Base-by-base conservation (phyloP, 177 flowering plant genomes). In the Vitis hybrid region DNA sequence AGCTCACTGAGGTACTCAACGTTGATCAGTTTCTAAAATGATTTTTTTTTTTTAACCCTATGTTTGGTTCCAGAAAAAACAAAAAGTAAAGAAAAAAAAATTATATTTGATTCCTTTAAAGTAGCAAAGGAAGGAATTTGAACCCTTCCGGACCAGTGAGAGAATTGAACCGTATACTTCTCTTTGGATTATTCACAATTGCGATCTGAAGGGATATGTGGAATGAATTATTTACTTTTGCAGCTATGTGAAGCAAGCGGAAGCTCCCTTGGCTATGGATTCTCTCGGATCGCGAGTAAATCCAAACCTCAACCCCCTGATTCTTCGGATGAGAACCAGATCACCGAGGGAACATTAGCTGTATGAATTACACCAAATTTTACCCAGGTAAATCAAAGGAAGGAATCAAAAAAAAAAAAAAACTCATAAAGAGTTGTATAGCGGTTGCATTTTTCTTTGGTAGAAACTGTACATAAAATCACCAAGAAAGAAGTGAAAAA, bases 211-310 rank as follows among this genome's bases (percentile, higher is more conserved):
- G 46, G 9, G 46, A 41, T 41, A 41, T 8, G 6, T 41, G 9
- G 46, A 41, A 41, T 41, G 30, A 27, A 20, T 41, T 61, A 3
- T 67, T 61, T 14, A 9, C 71, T 4, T 65, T 0, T 82, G 82
- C 91, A 96, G 99, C 80, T 96, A n/a, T 89, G 91, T 80, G 90
- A 93, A 83, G 67, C 87, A 11, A 92, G 86, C 58, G 99, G 99
- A 76, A 91, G 97, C 70, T 93, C 95, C 27, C 97, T 96, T 64
- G 99, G 99, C 52, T 96, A 93, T 70, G 98, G 98, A 61, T 93
- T 81, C 76, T 86, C 94, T 30, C 80, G 89, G 46, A 67, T 84
- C 11, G 81, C 79, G 86, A 83, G 68, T 63, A 92, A 85, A 79
- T 75, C 98, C 70, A 92, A 91, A 78, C 20, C 81, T 63, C 88